A percentile compares a stretch with the other conserved stretches of the same genome.
phyloP scores from a whole-genome alignment of 345 rosid species.

The Pseudoturritis turrita region DNA sequence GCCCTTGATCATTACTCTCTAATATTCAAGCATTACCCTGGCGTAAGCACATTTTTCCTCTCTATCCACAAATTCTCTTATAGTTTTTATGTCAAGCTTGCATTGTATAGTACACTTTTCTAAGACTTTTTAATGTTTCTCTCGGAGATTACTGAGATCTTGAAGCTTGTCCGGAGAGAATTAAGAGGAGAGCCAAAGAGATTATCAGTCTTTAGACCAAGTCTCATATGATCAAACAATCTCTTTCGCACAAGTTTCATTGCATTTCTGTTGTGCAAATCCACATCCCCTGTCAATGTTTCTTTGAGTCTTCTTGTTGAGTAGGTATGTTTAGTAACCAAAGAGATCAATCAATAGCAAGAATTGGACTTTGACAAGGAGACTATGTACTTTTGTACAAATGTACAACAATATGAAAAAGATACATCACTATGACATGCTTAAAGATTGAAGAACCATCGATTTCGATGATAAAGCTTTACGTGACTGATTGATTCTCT shows the following conservation, averaged over 20 bases:
- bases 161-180: constrained; percentile 70
- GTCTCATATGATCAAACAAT: not conserved
- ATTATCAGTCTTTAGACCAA: constrained; percentile 5
- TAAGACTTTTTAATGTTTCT: not conserved
- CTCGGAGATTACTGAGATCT: constrained; percentile 63
- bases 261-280: constrained; percentile 3
- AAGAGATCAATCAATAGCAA: constrained; percentile 6
- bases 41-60: constrained; percentile 46
- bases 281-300: not conserved
- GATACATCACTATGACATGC: constrained; percentile 12
- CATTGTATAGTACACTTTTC: not conserved
- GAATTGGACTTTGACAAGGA: not conserved
- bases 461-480: not conserved
- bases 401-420: not conserved
- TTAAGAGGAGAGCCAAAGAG: constrained; percentile 57
- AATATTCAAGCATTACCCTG: constrained; percentile 69
- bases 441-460: not conserved
- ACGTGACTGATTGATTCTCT: not conserved
- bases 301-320: not conserved
- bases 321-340: constrained; percentile 5
- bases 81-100: not conserved
- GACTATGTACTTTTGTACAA: constrained; percentile 17
- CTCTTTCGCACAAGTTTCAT: not conserved
- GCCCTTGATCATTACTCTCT: constrained; percentile 93
- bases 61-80: not conserved